Conservation (phyloP, 768 basidiomycete genomes). For the Russula foetens region DNA sequence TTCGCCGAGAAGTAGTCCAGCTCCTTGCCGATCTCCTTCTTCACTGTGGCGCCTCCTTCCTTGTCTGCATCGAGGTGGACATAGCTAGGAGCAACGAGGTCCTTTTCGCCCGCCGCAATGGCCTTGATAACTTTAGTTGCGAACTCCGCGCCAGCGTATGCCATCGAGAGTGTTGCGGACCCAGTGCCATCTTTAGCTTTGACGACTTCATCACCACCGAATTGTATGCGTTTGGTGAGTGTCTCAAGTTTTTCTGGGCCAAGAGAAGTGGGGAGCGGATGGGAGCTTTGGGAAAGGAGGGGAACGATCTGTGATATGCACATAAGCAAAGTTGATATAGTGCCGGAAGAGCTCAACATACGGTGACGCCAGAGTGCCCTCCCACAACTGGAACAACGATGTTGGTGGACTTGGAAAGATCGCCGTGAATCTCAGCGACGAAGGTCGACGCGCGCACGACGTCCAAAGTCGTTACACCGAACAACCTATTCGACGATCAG, state of each 20-base stretch:
- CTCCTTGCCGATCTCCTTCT: conserved; percentile 65
- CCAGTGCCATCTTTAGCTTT: conserved; percentile 94
- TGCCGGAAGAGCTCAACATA: conserved; percentile 29
- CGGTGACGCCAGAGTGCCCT: conserved; percentile 90
- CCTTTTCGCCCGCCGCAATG: conserved; percentile 80
- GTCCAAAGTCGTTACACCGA: conserved; percentile 97
- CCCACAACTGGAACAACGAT: conserved; percentile 86
- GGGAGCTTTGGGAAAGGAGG: conserved; percentile 83
- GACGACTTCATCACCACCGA: conserved; percentile 96
- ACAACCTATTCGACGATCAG: conserved; percentile 49
- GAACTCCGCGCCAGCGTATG: conserved; percentile 90
- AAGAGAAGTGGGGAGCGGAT: conserved; percentile 57
- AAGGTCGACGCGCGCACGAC: conserved; percentile 98
- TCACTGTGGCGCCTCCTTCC: conserved; percentile 62
- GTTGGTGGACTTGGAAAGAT: conserved; percentile 51
- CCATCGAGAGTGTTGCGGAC: conserved; percentile 96
- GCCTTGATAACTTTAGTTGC: conserved; percentile 77
- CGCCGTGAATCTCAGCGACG: conserved; percentile 68
- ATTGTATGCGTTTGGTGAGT: conserved; percentile 83
- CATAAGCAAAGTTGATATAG: neutral
- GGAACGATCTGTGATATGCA: conserved; percentile 64
- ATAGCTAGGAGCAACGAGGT: conserved; percentile 76
- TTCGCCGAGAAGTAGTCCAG: conserved; percentile 85
- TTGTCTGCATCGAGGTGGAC: conserved; percentile 71
- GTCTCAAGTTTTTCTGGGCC: conserved; percentile 41